These are phyloP conservation scores for Pseudopithomyces maydicus DNA, from an alignment of 2,329 filamentous ascomycete genomes.

Conservation along the genomic window DNA sequence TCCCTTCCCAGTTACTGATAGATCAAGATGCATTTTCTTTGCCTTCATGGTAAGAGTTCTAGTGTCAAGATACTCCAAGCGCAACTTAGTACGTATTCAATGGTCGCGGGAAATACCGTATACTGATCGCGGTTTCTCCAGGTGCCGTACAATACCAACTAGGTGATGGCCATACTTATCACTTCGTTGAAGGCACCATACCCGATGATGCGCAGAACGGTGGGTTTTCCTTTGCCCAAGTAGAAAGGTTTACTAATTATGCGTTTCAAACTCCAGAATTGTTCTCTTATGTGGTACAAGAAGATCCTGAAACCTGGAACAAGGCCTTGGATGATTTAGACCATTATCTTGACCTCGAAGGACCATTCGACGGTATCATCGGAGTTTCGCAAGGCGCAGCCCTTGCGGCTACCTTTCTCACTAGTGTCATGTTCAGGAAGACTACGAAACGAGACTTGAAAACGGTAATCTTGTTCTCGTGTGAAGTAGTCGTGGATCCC, in stretches of 20 bases:
- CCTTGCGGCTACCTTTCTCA: conserved; percentile 5
- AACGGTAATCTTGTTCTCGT: no score
- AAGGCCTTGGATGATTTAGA: conserved; percentile 6
- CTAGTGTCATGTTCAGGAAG: neutral
- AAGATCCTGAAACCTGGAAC: neutral
- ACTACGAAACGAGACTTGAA: no score
- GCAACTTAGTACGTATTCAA: conserved; percentile 4
- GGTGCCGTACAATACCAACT: conserved; percentile 8
- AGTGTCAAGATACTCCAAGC: conserved; percentile 11
- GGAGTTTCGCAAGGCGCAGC: conserved; percentile 15
- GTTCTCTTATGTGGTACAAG: no score
- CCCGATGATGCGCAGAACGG: neutral
- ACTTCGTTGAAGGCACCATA: conserved; percentile 13
- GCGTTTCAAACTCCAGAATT: no score
- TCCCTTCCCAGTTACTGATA: neutral
- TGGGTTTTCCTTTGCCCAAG: no score
- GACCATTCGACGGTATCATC: conserved; percentile 18
- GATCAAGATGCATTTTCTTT: conserved; percentile 17
- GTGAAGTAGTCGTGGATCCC: no score
- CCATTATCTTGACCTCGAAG: conserved; percentile 6
- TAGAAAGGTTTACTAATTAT: no score
- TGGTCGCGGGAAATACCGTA: no score
- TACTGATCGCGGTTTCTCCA: neutral
- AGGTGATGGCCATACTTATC: conserved; percentile 11
- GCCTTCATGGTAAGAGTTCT: conserved; percentile 17